These are phyloP conservation scores for Metschnikowia colocasiae DNA, from an alignment of 805 yeast genomes.

Conservation along the genomic window DNA sequence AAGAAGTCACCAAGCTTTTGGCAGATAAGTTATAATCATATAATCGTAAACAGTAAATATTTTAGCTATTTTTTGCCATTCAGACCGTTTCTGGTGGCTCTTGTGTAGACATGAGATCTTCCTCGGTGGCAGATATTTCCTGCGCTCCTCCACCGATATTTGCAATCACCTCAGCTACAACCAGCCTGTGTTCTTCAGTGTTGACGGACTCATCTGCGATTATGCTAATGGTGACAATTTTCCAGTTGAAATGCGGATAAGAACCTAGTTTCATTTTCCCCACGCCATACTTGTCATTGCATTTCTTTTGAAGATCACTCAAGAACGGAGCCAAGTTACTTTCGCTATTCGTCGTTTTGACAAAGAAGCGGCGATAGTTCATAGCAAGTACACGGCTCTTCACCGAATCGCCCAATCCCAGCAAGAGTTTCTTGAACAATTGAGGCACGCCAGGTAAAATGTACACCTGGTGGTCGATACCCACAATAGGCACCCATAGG, in stretches of 20 bases:
- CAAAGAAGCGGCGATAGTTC: slow-evolving; percentile 46
- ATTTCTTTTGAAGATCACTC: slow-evolving; percentile 44
- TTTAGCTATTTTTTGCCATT: not conserved
- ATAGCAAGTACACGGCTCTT: slow-evolving; percentile 23
- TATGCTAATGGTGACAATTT: slow-evolving; percentile 67
- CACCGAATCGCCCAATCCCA: slow-evolving; percentile 37
- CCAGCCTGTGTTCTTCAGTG: slow-evolving; percentile 29
- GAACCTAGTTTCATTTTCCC: slow-evolving; percentile 67
- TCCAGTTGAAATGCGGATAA: slow-evolving; percentile 72
- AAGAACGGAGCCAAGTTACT: slow-evolving; percentile 66
- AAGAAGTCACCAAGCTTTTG: slow-evolving; percentile 60
- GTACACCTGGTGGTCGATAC: slow-evolving; percentile 58
- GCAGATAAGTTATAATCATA: slow-evolving; percentile 48
- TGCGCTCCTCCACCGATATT: slow-evolving; percentile 49
- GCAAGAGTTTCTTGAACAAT: slow-evolving; percentile 55
- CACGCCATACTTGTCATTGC: slow-evolving; percentile 27
- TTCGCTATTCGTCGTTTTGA: slow-evolving; percentile 60
- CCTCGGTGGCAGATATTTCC: slow-evolving; percentile 57
- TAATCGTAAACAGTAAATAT: slow-evolving; percentile 1
- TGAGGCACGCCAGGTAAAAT: slow-evolving; percentile 85
- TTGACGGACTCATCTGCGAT: slow-evolving; percentile 50
- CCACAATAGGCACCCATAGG: slow-evolving; percentile 84
- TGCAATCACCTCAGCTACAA: slow-evolving; percentile 46
- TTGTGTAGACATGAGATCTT: slow-evolving; percentile 42
- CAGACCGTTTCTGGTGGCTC: slow-evolving; percentile 9